Percentiles rank a stretch among this genome's conserved stretches.
phyloP scores from a whole-genome alignment of 352 stramenopile genomes.

The Pythium volutum region DNA sequence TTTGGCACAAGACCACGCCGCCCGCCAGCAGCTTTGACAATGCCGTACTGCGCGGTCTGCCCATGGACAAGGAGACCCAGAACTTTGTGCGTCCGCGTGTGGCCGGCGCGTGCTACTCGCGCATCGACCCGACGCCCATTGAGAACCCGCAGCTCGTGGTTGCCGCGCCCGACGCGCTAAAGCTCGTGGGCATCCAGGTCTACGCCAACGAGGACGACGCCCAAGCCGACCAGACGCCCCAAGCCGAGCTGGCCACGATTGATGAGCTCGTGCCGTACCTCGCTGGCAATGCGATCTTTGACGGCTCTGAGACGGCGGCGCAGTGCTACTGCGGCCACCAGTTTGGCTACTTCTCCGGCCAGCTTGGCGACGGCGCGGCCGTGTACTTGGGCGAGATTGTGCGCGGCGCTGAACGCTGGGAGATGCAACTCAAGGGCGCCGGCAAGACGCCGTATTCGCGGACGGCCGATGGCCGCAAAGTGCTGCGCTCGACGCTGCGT shows the following conservation, averaged over 20 bases:
- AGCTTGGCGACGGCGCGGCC: conserved; percentile 89
- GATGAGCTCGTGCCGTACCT: conserved; percentile 55
- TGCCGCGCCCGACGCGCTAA: conserved; percentile 43
- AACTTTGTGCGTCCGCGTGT: conserved; percentile 55
- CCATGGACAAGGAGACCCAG: conserved; percentile 47
- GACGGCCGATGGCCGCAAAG: conserved; percentile 92
- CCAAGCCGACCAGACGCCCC: conserved; percentile 22
- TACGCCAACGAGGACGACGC: conserved; percentile 11
- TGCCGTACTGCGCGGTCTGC: conserved; percentile 55
- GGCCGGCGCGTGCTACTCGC: conserved; percentile 57
- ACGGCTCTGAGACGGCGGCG: conserved; percentile 69
- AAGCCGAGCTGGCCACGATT: conserved; percentile 28
- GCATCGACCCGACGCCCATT: conserved; percentile 57
- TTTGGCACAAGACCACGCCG: conserved; percentile 45
- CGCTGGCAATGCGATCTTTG: conserved; percentile 70
- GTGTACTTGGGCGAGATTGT: conserved; percentile 88
- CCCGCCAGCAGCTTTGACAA: conserved; percentile 49
- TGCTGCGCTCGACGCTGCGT: conserved; percentile 91
- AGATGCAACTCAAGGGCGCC: conserved; percentile 97
- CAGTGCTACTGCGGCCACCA: conserved; percentile 92
- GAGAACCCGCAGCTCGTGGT: conserved; percentile 57
- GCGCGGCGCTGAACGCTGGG: conserved; percentile 55
- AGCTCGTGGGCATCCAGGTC: conserved; percentile 59
- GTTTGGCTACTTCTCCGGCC: conserved; percentile 90
- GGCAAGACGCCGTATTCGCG: conserved; percentile 95